Base-by-base conservation (phyloP, 1,284 basidiomycete genomes). In the Kalmanozyma brasiliensis region DNA sequence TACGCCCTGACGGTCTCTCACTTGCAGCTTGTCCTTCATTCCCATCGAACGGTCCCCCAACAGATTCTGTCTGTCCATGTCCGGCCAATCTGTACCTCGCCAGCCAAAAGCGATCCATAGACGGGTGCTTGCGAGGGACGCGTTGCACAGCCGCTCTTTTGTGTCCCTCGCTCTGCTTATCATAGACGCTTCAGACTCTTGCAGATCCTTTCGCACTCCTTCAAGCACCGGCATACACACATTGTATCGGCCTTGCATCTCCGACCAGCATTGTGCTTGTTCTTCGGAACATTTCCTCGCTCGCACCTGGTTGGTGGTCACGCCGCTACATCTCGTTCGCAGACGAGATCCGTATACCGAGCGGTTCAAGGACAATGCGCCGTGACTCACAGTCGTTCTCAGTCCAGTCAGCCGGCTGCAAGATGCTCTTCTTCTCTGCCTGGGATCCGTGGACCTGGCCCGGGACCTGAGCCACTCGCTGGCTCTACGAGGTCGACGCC, bases 201-300 rank as follows among this genome's bases (percentile, higher is more conserved):
- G 46, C n/a, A 29, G 26, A n/a, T n/a, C n/a, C n/a, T n/a, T n/a
- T n/a, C n/a, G n/a, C 42, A 41, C 14, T 26, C 26, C 37, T 19
- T 45, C 16, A n/a, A 22, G 13, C 44, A 30, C 13, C 34, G 34
- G 16, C 41, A n/a, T 17, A 35, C 46, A 30, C 26, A 19, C 11
- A 10, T 17, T 19, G 23, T 19, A 19, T 23, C 6, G 29, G 22
- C 30, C 36, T 48, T 30, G 26, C 32, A 29, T 14, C 36, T 49
- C 45, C 49, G 58, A 36, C 33, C 4, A 14, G 8, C 14, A 34
- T 37, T 49, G 17, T 51, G 26, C 26, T 29, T 11, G 7, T 51
- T 43, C 47, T 65, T 55, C 59, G 60, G 60, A 70, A 65, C 38
- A n/a, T 47, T 52, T 53, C 7, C 11, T 65, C 48, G 30, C 30